Conservation (phyloP, 2,329 filamentous ascomycete genomes). For the Fusarium pseudocircinatum region DNA sequence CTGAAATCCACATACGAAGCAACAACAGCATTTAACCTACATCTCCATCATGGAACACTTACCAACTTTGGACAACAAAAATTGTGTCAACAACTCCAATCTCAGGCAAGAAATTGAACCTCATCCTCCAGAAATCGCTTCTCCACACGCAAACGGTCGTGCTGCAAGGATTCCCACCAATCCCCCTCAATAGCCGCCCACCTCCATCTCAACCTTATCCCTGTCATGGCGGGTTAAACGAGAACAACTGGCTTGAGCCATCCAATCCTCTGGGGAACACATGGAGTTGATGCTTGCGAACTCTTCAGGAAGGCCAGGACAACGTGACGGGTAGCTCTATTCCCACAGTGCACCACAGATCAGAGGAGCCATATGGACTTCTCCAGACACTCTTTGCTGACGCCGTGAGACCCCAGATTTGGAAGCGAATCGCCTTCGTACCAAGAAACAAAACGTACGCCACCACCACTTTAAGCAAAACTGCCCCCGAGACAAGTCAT, state of each 20-base stretch:
- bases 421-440: constrained; percentile 10
- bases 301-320: constrained; percentile 10
- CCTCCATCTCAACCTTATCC: constrained; percentile 28
- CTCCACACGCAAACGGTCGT: constrained; percentile 31
- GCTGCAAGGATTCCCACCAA: constrained; percentile 32
- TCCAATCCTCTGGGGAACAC: constrained; percentile 18
- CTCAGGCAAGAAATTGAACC: constrained; percentile 16
- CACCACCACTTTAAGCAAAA: constrained; percentile 29
- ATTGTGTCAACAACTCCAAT: not conserved
- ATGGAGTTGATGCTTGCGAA: constrained; percentile 12
- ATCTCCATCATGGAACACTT: not conserved
- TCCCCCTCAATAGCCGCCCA: constrained; percentile 17
- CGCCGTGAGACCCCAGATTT: constrained; percentile 9
- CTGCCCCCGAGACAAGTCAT: constrained; percentile 16
- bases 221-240: constrained; percentile 20
- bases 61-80: not conserved
- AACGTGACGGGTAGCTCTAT: not conserved
- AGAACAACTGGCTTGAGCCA: constrained; percentile 32
- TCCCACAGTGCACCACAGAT: not conserved
- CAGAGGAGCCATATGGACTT: not conserved
- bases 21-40: constrained; percentile 16
- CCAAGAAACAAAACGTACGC: constrained; percentile 6
- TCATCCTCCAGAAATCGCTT: constrained; percentile 22
- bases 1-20: constrained; percentile 8
- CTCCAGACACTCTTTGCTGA: constrained; percentile 13